A percentile compares a stretch with the other conserved stretches of the same genome.
Evolutionary conservation across 192 early-diverging fungal genomes (phyloP).

Genomic region (Coemansia brasiliensis): DNA sequence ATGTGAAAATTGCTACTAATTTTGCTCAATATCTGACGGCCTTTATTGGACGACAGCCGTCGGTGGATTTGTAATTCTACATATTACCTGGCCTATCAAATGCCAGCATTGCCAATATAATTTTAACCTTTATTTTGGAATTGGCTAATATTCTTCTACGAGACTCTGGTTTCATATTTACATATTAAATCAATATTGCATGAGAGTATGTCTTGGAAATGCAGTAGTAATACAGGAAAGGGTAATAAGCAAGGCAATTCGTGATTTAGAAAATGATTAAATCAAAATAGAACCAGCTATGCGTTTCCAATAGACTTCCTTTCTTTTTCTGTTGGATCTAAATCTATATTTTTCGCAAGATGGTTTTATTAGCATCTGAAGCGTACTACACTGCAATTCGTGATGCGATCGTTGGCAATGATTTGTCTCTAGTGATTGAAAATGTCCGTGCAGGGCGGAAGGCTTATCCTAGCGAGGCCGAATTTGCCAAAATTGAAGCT

Average conservation of each 20-base stretch:
- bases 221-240: no score
- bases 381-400: constrained; percentile 31
- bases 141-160: neutral
- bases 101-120: no score
- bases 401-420: constrained; percentile 20
- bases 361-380: constrained; percentile 23
- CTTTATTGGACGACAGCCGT: neutral
- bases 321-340: neutral
- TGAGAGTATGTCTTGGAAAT: no score
- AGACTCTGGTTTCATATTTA: constrained; percentile 1
- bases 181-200: neutral
- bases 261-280: constrained; percentile 1
- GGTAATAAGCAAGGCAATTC: neutral
- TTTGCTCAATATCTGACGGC: neutral
- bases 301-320: neutral
- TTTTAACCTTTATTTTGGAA: no score
- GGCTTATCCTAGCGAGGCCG: constrained; percentile 27
- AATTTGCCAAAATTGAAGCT: constrained; percentile 42
- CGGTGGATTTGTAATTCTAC: neutral
- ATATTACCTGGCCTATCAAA: no score
- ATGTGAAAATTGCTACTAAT: constrained; percentile 11
- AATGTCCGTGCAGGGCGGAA: constrained; percentile 23
- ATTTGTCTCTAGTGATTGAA: constrained; percentile 21
- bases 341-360: constrained; percentile 8
- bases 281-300: neutral